phyloP scores from a whole-genome alignment of 1,284 basidiomycete genomes.

The Golubevia pallescens region DNA sequence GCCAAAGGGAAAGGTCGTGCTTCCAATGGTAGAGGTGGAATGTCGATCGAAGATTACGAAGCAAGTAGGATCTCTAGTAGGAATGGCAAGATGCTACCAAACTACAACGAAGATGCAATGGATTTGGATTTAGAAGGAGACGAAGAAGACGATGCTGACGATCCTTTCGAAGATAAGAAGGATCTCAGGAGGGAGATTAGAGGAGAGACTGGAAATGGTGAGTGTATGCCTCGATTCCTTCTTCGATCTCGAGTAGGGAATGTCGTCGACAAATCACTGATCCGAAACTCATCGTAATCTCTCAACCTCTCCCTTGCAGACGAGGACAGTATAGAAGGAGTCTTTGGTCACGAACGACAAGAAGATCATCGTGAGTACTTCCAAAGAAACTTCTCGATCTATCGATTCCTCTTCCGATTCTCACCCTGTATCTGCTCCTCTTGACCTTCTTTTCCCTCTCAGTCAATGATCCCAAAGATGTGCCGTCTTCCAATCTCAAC shows the following conservation, averaged over 20 bases:
- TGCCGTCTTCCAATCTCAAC: constrained; percentile 50
- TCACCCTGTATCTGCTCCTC: neutral
- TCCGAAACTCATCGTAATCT: neutral
- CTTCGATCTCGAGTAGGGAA: no score
- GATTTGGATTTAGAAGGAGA: constrained; percentile 38
- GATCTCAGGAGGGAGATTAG: constrained; percentile 19
- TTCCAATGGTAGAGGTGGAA: constrained; percentile 12
- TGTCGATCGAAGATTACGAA: constrained; percentile 33
- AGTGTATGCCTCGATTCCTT: neutral
- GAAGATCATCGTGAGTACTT: constrained; percentile 20
- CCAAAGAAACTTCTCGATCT: neutral
- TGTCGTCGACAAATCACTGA: no score
- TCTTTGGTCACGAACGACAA: constrained; percentile 56
- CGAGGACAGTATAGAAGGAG: constrained; percentile 54
- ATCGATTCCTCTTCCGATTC: neutral
- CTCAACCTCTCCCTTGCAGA: constrained; percentile 10
- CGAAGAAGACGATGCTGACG: constrained; percentile 15
- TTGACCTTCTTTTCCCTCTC: neutral
- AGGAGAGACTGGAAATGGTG: neutral
- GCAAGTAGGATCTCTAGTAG: constrained; percentile 51
- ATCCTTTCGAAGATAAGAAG: constrained; percentile 54
- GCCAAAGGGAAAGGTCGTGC: constrained; percentile 2
- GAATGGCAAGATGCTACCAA: constrained; percentile 44
- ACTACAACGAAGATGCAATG: constrained; percentile 58
- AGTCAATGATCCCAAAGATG: constrained; percentile 45